Percentiles rank a stretch among this genome's conserved stretches.
Evolutionary conservation across 1,284 basidiomycete genomes (phyloP).

Genomic region (Retiboletus fuscus): DNA sequence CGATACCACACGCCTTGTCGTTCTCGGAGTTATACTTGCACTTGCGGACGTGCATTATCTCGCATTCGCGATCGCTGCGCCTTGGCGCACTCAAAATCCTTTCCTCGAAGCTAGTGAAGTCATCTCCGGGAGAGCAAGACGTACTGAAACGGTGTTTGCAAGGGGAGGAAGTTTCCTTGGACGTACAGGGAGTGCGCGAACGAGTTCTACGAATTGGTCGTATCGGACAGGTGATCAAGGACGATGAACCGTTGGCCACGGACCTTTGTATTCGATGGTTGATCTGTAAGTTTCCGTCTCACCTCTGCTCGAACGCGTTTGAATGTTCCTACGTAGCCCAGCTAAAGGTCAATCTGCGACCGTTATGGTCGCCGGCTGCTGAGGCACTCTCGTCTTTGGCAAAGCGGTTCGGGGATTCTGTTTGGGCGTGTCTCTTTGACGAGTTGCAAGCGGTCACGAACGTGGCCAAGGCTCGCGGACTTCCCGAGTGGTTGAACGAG

Average conservation of each 20-base stretch:
- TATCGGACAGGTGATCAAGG: slow-evolving; percentile 65
- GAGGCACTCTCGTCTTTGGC: slow-evolving; percentile 73
- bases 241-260: slow-evolving; percentile 63
- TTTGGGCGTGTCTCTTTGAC: slow-evolving; percentile 79
- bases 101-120: slow-evolving; percentile 53
- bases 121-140: slow-evolving; percentile 60
- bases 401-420: slow-evolving; percentile 69
- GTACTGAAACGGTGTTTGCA: slow-evolving; percentile 74
- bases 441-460: slow-evolving; percentile 62
- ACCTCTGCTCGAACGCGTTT: slow-evolving; percentile 6
- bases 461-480: too few relatives aligned
- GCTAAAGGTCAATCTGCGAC: slow-evolving; percentile 91
- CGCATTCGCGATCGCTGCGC: slow-evolving; percentile 70
- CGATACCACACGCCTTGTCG: slow-evolving; percentile 43
- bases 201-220: slow-evolving; percentile 79
- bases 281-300: slow-evolving; percentile 58
- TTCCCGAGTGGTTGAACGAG: slow-evolving; percentile 27
- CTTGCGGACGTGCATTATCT: slow-evolving; percentile 56
- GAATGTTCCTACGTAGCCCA: slow-evolving; percentile 65
- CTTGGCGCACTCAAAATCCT: slow-evolving; percentile 70
- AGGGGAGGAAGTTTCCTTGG: slow-evolving; percentile 80
- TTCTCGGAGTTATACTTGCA: slow-evolving; percentile 61
- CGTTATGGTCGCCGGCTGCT: slow-evolving; percentile 87
- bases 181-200: slow-evolving; percentile 85
- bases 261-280: slow-evolving; percentile 74